Conservation (phyloP, 352 stramenopile genomes). For the Phytophthora crassamura region DNA sequence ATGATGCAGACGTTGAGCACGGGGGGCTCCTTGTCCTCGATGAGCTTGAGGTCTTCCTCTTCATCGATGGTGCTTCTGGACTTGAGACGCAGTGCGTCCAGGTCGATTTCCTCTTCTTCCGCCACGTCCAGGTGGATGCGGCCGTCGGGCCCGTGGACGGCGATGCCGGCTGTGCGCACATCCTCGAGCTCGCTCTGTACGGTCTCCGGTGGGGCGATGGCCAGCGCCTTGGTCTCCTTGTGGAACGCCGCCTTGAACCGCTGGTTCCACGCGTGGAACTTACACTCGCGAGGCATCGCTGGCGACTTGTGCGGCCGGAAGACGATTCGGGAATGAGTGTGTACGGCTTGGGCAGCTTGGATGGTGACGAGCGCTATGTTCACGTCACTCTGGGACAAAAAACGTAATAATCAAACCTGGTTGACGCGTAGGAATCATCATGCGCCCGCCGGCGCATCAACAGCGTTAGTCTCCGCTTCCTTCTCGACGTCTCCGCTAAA, state of each 20-base stretch:
- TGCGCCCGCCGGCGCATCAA: no score
- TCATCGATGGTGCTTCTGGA: constrained; percentile 18
- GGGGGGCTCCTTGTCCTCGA: constrained; percentile 13
- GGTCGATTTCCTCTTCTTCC: constrained; percentile 41
- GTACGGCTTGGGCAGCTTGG: no score
- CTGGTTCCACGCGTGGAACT: constrained; percentile 40
- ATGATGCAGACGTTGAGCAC: constrained; percentile 73
- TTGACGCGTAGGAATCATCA: no score
- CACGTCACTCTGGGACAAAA: background rate
- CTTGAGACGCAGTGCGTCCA: constrained; percentile 23
- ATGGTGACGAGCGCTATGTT: no score
- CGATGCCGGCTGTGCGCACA: constrained; percentile 35
- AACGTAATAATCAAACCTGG: no score
- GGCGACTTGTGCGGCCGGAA: background rate
- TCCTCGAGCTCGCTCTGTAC: constrained; percentile 23
- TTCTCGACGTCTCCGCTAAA: no score
- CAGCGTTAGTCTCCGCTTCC: no score
- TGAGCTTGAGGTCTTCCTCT: constrained; percentile 13
- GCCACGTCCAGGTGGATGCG: constrained; percentile 37
- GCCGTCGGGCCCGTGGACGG: constrained; percentile 32
- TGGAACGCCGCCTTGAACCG: constrained; percentile 27
- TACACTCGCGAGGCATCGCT: constrained; percentile 30
- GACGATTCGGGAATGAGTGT: constrained; percentile 1
- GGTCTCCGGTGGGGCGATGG: background rate
- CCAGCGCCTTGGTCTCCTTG: constrained; percentile 20